phyloP scores from a whole-genome alignment of 257 asterid species.

The Solanum clarkiae region DNA sequence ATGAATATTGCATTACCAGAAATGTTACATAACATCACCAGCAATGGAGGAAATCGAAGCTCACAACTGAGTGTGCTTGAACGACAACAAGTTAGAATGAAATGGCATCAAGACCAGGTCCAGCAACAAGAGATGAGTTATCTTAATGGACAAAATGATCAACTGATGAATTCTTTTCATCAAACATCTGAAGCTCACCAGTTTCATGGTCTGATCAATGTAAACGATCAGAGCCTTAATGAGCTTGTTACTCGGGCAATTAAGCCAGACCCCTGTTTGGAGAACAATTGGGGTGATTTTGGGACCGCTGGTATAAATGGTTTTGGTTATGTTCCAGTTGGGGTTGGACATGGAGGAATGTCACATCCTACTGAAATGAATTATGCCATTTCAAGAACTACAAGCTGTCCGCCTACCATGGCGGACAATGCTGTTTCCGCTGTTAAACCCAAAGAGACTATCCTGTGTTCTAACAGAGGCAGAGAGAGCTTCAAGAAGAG shows the following conservation, averaged over 20 bases:
- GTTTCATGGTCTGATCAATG: slow-evolving; percentile 6
- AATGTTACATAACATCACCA: slow-evolving; percentile 23
- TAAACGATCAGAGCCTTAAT: slow-evolving; percentile 27
- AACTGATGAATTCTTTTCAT: slow-evolving; percentile 3
- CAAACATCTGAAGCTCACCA: slow-evolving; percentile 5
- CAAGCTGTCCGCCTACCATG: slow-evolving; percentile 46
- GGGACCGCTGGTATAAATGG: neutral
- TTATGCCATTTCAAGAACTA: slow-evolving; percentile 34
- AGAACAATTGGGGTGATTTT: slow-evolving; percentile 9
- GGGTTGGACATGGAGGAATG: slow-evolving; percentile 7
- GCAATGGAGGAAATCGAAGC: neutral
- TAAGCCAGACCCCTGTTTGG: slow-evolving; percentile 44
- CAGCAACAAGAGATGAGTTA: slow-evolving; percentile 12
- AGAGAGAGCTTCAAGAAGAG: slow-evolving; percentile 47
- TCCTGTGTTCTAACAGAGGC: slow-evolving; percentile 18
- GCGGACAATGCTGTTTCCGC: slow-evolving; percentile 4
- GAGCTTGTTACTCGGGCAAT: slow-evolving; percentile 27
- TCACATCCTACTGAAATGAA: slow-evolving; percentile 16
- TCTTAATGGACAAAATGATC: slow-evolving; percentile 12
- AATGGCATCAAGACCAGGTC: slow-evolving; percentile 34
- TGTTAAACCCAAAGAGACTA: slow-evolving; percentile 14
- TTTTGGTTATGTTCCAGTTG: slow-evolving; percentile 2
- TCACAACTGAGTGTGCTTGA: slow-evolving; percentile 35
- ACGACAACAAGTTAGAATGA: slow-evolving; percentile 27
- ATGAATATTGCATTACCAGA: slow-evolving; percentile 29